Evolutionary conservation across 1,284 basidiomycete genomes (phyloP), one percentile per base, ranked within the genome.

Genomic region (Cutaneotrichosporon daszewskae): DNA sequence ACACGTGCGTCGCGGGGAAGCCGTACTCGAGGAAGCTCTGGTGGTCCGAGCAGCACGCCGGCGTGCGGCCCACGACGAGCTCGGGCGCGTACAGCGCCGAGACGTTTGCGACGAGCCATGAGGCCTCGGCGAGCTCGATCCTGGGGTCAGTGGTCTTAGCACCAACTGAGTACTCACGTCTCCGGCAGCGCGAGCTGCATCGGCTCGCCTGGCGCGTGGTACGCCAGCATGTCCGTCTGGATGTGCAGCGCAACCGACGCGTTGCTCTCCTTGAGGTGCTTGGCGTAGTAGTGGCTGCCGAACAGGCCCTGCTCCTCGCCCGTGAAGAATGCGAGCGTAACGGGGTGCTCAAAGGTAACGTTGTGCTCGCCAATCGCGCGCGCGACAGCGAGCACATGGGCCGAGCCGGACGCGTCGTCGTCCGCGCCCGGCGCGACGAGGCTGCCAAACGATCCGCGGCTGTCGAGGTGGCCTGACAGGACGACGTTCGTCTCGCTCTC

Each of bases 201-300:
- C 22, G 85, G 83, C 69, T 91, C 88, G 29, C 77, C 12, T 76
- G 78, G 24, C 74, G 55, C 68, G 46, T 79, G 85, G 63, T 88
- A 90, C 0, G 78, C 88, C 35, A 86, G 75, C 87, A 91, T 91
- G 59, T 92, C 88, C 1, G 85, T 85, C 66, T 91, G 88, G 44
- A 91, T 76, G 77, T 90, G 85, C 29, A 90, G 66, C 3, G 82
- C 80, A 35, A 91, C 73, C 53, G 86, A 83, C 16, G 80, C 81
- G 49, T 79, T 72, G 19, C 68, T 66, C 32, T 69, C 68, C 41
- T 40, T 37, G 13, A 52, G 43, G 25, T 35, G 28, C 39, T 45
- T 41, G 32, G 74, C 73, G 54, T 70, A 72, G 18, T 64, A 62
- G 34, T 64, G 62, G 42, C 62, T 67, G 8, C 74, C 74, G n/a